These are phyloP conservation scores for Yamadazyma kanchanaburiensis DNA, from an alignment of 1,139 yeast genomes.

Conservation along the genomic window DNA sequence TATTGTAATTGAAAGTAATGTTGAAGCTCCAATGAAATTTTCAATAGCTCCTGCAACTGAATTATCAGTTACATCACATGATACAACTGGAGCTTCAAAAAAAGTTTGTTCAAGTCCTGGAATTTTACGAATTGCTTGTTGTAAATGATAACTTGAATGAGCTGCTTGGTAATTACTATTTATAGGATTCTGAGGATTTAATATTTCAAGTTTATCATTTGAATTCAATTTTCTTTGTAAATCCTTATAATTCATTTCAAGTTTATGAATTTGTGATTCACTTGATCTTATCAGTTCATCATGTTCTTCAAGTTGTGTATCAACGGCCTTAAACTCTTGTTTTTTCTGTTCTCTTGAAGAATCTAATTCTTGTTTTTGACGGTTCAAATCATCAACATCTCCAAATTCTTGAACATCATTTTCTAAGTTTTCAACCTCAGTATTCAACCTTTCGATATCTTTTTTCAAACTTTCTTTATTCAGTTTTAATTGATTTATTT, in stretches of 20 bases:
- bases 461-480: conserved; percentile 16
- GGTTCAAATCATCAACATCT: neutral
- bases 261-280: too few species aligned
- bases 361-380: too few species aligned
- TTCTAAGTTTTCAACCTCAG: neutral
- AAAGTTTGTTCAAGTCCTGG: conserved; percentile 37
- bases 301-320: too few species aligned
- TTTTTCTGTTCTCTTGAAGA: too few species aligned
- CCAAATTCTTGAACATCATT: neutral
- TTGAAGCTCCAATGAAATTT: conserved; percentile 50
- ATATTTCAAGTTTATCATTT: conserved; percentile 4
- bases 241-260: too few species aligned
- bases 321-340: too few species aligned
- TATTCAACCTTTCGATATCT: conserved; percentile 1
- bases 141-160: too few species aligned
- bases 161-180: neutral
- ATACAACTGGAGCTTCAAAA: conserved; percentile 75
- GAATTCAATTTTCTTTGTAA: too few species aligned
- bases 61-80: conserved; percentile 52
- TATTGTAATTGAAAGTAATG: conserved; percentile 49
- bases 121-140: conserved; percentile 24
- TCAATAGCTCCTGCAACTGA: conserved; percentile 56
- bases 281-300: too few species aligned
- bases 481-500: conserved; percentile 16
- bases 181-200: neutral